A percentile compares a stretch with the other conserved stretches of the same genome.
These are phyloP conservation scores for Brachypodium distachyon DNA, from an alignment of 202 grass and related monocot genomes.

Conservation along the genomic window DNA sequence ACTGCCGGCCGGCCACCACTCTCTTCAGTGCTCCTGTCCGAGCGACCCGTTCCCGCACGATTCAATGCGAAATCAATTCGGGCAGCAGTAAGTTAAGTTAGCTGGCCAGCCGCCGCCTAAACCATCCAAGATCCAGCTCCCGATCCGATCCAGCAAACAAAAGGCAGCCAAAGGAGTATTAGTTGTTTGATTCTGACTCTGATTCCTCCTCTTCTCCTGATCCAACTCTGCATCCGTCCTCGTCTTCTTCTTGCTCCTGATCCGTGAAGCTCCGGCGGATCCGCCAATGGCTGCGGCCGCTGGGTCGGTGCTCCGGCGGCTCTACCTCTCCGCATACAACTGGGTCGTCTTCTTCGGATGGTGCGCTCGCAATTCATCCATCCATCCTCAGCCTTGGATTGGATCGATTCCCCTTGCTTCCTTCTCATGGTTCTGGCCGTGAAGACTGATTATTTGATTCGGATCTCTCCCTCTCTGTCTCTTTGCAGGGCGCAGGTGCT, in stretches of 20 bases:
- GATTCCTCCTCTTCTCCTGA: too few species aligned
- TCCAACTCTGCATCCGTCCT: too few species aligned
- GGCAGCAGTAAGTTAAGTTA: neutral
- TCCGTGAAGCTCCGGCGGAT: neutral
- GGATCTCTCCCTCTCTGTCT: neutral
- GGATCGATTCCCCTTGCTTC: neutral
- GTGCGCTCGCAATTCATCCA: too few species aligned
- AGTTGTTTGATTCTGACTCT: neutral
- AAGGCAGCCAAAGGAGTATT: too few species aligned
- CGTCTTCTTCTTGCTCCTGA: neutral
- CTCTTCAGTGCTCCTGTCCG: neutral
- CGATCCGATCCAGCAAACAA: neutral
- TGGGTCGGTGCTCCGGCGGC: slow-evolving; percentile 23
- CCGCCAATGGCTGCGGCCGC: slow-evolving; percentile 32
- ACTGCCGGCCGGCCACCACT: neutral
- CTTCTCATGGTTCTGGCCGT: neutral
- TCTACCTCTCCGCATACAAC: slow-evolving; percentile 56
- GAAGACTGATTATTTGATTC: neutral
- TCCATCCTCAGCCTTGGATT: neutral
- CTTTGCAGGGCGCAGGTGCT: slow-evolving; percentile 86
- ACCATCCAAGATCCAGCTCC: too few species aligned
- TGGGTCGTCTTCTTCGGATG: slow-evolving; percentile 58
- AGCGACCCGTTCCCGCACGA: neutral
- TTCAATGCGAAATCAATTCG: slow-evolving; percentile 6
- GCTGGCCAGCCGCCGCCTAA: slow-evolving; percentile 16